These are phyloP conservation scores for Hyaloscypha variabilis DNA, from an alignment of 495 filamentous ascomycete genomes.

Conservation along the genomic window DNA sequence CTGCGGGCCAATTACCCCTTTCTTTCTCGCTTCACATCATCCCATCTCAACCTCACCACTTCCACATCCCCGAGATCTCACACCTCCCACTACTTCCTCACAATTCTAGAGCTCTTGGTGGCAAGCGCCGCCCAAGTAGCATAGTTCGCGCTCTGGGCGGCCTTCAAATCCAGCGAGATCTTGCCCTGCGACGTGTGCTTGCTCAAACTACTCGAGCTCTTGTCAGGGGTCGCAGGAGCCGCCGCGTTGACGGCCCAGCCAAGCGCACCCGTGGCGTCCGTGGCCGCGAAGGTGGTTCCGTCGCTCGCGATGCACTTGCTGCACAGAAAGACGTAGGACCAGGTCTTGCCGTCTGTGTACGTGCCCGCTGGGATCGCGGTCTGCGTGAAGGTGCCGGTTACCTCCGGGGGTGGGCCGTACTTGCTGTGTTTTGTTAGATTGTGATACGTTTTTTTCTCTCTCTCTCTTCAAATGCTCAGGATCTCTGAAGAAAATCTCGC, in stretches of 20 bases:
- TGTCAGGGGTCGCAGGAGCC: slow-evolving; percentile 3
- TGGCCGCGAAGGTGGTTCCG: background rate
- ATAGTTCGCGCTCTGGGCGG: background rate
- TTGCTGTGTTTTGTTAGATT: slow-evolving; percentile 44
- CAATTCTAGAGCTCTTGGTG: too few species aligned
- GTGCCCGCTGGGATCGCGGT: slow-evolving; percentile 31
- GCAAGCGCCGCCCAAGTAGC: background rate
- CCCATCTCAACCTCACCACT: too few species aligned
- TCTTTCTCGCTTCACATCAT: too few species aligned
- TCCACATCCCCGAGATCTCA: too few species aligned
- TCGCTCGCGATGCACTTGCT: slow-evolving; percentile 34
- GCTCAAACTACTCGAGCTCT: background rate
- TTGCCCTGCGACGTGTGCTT: slow-evolving; percentile 1
- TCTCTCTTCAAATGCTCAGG: too few species aligned
- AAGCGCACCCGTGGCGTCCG: background rate
- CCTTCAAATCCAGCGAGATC: background rate
- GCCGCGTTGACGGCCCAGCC: slow-evolving; percentile 1
- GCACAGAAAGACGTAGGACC: slow-evolving; percentile 45
- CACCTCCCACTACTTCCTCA: too few species aligned
- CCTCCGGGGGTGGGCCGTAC: slow-evolving; percentile 48
- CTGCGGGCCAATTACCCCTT: too few species aligned
- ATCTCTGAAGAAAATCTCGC: too few species aligned
- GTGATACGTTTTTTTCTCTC: too few species aligned
- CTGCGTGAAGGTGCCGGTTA: slow-evolving; percentile 32
- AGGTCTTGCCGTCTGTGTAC: slow-evolving; percentile 38